Conservation (phyloP, 345 rosid genomes). For the Salix viminalis region DNA sequence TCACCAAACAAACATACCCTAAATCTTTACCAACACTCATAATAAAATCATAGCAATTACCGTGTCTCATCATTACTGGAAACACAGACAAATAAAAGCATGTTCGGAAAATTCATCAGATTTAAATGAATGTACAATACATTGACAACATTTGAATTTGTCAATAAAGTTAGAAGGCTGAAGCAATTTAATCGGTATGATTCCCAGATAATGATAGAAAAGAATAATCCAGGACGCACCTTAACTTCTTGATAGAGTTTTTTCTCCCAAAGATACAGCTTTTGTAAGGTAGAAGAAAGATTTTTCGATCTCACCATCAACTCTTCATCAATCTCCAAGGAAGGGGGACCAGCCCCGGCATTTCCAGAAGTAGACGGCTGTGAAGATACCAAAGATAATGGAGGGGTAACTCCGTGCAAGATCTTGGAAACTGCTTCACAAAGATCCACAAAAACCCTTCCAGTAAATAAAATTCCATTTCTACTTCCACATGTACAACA, state of each 20-base stretch:
- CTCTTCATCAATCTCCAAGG: conserved; percentile 62
- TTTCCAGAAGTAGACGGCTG: conserved; percentile 56
- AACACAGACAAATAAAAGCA: no score
- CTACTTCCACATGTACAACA: background rate
- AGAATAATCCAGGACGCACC: conserved; percentile 37
- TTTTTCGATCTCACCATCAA: conserved; percentile 57
- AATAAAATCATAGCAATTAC: no score
- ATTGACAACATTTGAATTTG: background rate
- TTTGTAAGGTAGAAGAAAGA: conserved; percentile 86
- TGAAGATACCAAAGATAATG: conserved; percentile 46
- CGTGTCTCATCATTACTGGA: no score
- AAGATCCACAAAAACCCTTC: conserved; percentile 15
- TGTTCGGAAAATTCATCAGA: background rate
- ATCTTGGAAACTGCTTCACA: conserved; percentile 51
- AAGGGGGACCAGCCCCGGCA: conserved; percentile 37
- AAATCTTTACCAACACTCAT: no score
- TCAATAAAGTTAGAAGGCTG: background rate
- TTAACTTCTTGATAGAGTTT: conserved; percentile 85
- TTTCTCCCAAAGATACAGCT: conserved; percentile 91
- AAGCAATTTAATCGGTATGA: background rate
- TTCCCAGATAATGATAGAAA: background rate
- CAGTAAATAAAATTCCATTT: background rate
- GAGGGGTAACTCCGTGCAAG: conserved; percentile 57
- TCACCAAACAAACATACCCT: no score
- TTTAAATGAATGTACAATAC: background rate